phyloP scores from a whole-genome alignment of 1,139 yeast genomes.

The Hyphopichia fennica region DNA sequence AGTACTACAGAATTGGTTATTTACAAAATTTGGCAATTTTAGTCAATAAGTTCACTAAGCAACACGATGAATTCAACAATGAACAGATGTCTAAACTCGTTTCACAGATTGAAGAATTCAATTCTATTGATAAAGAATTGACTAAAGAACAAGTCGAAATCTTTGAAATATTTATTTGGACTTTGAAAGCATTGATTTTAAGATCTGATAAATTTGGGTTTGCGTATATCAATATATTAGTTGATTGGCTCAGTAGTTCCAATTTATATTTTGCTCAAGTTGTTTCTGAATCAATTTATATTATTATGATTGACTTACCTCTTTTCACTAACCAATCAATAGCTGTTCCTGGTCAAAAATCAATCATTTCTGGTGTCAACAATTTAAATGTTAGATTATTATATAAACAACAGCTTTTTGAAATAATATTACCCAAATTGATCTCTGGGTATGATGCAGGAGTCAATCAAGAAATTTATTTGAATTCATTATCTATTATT shows the following conservation, averaged over 20 bases:
- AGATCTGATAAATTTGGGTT: constrained; percentile 53
- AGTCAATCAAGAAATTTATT: constrained; percentile 37
- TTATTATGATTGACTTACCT: constrained; percentile 65
- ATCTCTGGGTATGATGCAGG: constrained; percentile 31
- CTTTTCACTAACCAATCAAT: constrained; percentile 45
- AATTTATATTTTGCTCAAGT: constrained; percentile 20
- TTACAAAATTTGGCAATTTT: constrained; percentile 58
- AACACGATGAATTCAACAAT: constrained; percentile 8
- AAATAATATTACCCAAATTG: constrained; percentile 50
- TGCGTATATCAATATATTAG: constrained; percentile 35
- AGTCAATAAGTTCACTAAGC: constrained; percentile 45
- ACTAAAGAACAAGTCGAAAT: constrained; percentile 12
- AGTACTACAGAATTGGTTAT: constrained; percentile 51
- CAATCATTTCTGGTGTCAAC: constrained; percentile 48
- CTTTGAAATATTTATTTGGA: constrained; percentile 67
- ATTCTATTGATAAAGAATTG: constrained; percentile 3
- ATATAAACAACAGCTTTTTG: constrained; percentile 78
- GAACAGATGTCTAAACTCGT: constrained; percentile 3
- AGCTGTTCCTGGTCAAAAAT: constrained; percentile 18
- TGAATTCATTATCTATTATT: constrained; percentile 67
- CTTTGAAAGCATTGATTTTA: constrained; percentile 66
- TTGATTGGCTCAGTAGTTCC: constrained; percentile 45
- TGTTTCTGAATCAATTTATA: constrained; percentile 58
- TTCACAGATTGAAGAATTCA: constrained; percentile 5
- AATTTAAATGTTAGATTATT: constrained; percentile 62